These are phyloP conservation scores for Coffea humblotiana DNA, from an alignment of 305 asterid species.

Conservation along the genomic window DNA sequence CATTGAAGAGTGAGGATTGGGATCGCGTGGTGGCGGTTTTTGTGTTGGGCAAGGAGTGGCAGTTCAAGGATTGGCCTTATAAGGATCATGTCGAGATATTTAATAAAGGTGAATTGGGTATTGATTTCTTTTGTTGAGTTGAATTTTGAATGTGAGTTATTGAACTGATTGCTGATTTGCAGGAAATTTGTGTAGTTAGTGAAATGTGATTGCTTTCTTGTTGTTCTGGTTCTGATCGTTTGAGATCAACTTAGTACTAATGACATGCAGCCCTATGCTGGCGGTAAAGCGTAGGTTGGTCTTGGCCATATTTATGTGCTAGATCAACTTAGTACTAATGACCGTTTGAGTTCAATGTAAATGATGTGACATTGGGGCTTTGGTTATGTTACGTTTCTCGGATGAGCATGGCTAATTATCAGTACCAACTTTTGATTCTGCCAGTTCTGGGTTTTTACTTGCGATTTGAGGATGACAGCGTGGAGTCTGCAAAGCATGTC, in stretches of 20 bases:
- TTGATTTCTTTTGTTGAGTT: constrained; percentile 13
- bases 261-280: background rate
- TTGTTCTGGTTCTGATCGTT: background rate
- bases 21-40: constrained; percentile 97
- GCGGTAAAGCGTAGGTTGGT: no score
- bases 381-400: background rate
- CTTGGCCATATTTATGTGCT: background rate
- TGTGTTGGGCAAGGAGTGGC: constrained; percentile 99
- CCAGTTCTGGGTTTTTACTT: constrained; percentile 89
- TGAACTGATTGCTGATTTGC: background rate
- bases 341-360: background rate
- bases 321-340: no score
- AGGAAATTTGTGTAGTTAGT: background rate
- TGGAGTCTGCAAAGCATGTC: constrained; percentile 86
- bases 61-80: constrained; percentile 97
- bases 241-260: background rate
- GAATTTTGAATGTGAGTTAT: constrained; percentile 6
- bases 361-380: no score
- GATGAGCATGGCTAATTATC: background rate
- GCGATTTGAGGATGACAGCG: constrained; percentile 98
- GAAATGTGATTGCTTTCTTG: background rate
- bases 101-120: constrained; percentile 66
- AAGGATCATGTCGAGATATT: constrained; percentile 95
- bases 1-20: constrained; percentile 88
- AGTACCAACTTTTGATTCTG: constrained; percentile 6